A percentile compares a stretch with the other conserved stretches of the same genome.
Conservation (phyloP, 1,139 yeast species). For the Yamadazyma pseudoaaseri region DNA sequence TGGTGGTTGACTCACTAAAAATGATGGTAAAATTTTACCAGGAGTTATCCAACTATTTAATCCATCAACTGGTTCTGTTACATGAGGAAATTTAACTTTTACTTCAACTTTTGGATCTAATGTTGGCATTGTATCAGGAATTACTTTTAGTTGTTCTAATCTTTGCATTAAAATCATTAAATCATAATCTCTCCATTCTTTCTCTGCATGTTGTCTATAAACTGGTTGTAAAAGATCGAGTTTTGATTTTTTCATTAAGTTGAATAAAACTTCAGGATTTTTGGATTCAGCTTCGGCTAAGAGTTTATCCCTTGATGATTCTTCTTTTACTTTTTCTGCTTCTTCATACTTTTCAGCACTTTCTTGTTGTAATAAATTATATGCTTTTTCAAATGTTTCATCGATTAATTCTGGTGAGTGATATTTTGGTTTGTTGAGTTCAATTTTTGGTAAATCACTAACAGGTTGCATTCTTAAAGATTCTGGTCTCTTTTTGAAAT, state of each 20-base stretch:
- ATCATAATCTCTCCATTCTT: slow-evolving; percentile 71
- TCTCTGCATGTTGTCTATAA: slow-evolving; percentile 64
- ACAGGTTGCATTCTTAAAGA: slow-evolving; percentile 22
- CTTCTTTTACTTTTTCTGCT: slow-evolving; percentile 15
- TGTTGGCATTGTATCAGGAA: slow-evolving; percentile 94
- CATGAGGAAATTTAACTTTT: slow-evolving; percentile 70
- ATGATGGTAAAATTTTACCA: slow-evolving; percentile 71
- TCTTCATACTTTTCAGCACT: slow-evolving; percentile 20
- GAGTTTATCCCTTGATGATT: slow-evolving; percentile 21
- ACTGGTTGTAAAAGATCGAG: slow-evolving; percentile 77
- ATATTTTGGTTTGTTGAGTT: slow-evolving; percentile 33
- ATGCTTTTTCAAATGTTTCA: slow-evolving; percentile 70
- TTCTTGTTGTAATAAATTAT: slow-evolving; percentile 55
- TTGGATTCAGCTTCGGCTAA: slow-evolving; percentile 52
- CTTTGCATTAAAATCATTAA: slow-evolving; percentile 83
- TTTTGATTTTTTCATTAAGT: slow-evolving; percentile 45
- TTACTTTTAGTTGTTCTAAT: slow-evolving; percentile 77
- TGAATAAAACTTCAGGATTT: slow-evolving; percentile 84
- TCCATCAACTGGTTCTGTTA: slow-evolving; percentile 40
- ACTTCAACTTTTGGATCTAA: slow-evolving; percentile 81
- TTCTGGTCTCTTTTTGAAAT: slow-evolving; percentile 41
- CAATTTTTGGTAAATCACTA: slow-evolving; percentile 1
- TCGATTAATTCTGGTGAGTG: slow-evolving; percentile 67
- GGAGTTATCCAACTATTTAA: slow-evolving; percentile 68
- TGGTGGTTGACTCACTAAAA: slow-evolving; percentile 74